Base-by-base conservation (phyloP, 495 filamentous ascomycete genomes). In the Aspergillus wentii region DNA sequence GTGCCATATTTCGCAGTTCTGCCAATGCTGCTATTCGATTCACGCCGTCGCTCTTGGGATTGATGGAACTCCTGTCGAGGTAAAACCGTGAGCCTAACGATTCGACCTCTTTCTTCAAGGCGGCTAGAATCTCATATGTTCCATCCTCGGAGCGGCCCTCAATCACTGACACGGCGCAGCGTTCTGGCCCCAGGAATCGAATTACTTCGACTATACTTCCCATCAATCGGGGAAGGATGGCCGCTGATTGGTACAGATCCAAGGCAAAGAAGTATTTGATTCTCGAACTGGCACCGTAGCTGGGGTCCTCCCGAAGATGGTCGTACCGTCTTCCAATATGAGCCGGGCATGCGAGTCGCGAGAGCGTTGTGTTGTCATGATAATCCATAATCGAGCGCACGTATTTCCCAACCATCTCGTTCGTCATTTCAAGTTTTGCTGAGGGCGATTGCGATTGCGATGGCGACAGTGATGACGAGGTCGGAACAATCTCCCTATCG, bases 111-210 rank as follows among this genome's bases (percentile, higher is more conserved):
- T 40, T 17, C 2, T 48, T 44, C 3, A 77, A 33, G 2, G 44
- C 45, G 11, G 38, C 39, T 11, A 75, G 55, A 8, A 74, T 61
- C 30, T 76, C 69, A 37, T 52, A 62, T 5, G 73, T 78, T 8
- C 72, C 69, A 43, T 76, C 73, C 16, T 54, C 40, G 0, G 71
- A 75, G 19, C 67, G 59, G 11, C 71, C 70, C 44, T 74, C 69
- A 26, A 73, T 51, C 33, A 76, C 62, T 4, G 72, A 74, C 6
- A 75, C 46, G 14, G 59, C 69, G 46, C 72, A 76, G 50, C 59
- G 48, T 18, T 52, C 19, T 3, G 71, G 68, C 3, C 71, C 68
- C 7, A 76, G 57, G 42, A 69, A 71, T 3, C 57, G 59, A 11
- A 75, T 68, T 11, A 62, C 50, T 36, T 72, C 59, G 16, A 78